Percentiles rank a stretch among this genome's conserved stretches.
phyloP scores from a whole-genome alignment of 371 early-diverging fungal species.

The Actinomortierella wolfii region DNA sequence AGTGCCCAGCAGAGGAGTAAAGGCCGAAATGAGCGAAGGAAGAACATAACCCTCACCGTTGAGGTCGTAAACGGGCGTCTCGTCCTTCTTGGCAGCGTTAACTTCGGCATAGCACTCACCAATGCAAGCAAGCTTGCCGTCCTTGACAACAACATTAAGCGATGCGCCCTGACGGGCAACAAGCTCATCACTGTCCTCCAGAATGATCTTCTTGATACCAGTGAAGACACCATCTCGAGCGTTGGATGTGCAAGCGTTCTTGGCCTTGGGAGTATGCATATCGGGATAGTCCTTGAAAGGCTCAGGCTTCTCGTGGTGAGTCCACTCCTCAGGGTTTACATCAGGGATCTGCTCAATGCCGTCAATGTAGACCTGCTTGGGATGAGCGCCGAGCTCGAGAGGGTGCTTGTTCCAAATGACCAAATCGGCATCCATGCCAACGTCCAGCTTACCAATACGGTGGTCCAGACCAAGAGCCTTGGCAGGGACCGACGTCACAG shows the following conservation, averaged over 20 bases:
- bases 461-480: conserved; percentile 69
- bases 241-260: conserved; percentile 22
- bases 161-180: conserved; percentile 10
- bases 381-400: conserved; percentile 76
- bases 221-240: conserved; percentile 46
- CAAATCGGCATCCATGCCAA: conserved; percentile 84
- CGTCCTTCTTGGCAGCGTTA: conserved; percentile 18
- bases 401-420: conserved; percentile 79
- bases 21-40: conserved; percentile 52
- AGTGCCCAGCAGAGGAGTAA: conserved; percentile 53
- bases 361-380: conserved; percentile 78
- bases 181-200: conserved; percentile 22
- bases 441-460: conserved; percentile 70
- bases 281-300: conserved; percentile 22
- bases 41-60: conserved; percentile 41
- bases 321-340: conserved; percentile 23
- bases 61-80: conserved; percentile 34
- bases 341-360: conserved; percentile 59
- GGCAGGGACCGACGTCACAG: conserved; percentile 80
- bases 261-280: conserved; percentile 14
- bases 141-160: conserved; percentile 52
- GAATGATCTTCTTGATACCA: conserved; percentile 36
- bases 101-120: conserved; percentile 54
- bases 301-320: conserved; percentile 14
- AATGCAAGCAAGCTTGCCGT: conserved; percentile 58